Conservation (phyloP, 306 rosid species). For the Dalbergia cultrata region DNA sequence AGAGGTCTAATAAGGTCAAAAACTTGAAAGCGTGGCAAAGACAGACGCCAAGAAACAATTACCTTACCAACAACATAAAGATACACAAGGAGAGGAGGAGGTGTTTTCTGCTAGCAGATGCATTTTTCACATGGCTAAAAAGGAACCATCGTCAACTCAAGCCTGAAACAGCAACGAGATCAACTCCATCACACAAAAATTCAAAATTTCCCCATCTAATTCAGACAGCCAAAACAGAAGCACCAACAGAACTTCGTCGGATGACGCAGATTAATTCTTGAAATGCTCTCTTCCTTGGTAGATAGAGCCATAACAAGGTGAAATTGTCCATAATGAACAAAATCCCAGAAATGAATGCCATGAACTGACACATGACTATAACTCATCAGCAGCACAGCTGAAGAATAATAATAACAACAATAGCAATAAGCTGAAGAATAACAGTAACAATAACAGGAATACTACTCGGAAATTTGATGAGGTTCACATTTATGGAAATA, state of each 20-base stretch:
- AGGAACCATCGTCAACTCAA: neutral
- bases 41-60: slow-evolving; percentile 16
- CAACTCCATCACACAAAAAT: slow-evolving; percentile 17
- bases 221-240: slow-evolving; percentile 8
- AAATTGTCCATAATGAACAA: slow-evolving; percentile 11
- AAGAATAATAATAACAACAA: too few species aligned
- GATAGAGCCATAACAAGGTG: neutral
- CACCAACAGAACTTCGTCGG: neutral
- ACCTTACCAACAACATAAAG: slow-evolving; percentile 24
- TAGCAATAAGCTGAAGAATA: slow-evolving; percentile 23
- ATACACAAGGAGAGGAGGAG: neutral
- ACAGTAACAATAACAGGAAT: neutral
- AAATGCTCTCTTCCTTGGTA: neutral
- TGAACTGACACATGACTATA: neutral
- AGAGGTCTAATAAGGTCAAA: slow-evolving; percentile 15
- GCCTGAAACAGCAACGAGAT: neutral
- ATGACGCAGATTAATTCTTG: slow-evolving; percentile 21
- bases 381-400: too few species aligned
- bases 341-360: neutral
- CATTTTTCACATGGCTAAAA: slow-evolving; percentile 55
- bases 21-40: slow-evolving; percentile 35
- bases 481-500: slow-evolving; percentile 47
- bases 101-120: slow-evolving; percentile 22
- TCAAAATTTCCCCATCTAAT: neutral
- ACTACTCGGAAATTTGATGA: slow-evolving; percentile 37